Percentiles rank a stretch among this genome's conserved stretches.
These are phyloP conservation scores for Fusarium temperatum DNA, from an alignment of 2,329 filamentous ascomycete genomes.

Conservation along the genomic window DNA sequence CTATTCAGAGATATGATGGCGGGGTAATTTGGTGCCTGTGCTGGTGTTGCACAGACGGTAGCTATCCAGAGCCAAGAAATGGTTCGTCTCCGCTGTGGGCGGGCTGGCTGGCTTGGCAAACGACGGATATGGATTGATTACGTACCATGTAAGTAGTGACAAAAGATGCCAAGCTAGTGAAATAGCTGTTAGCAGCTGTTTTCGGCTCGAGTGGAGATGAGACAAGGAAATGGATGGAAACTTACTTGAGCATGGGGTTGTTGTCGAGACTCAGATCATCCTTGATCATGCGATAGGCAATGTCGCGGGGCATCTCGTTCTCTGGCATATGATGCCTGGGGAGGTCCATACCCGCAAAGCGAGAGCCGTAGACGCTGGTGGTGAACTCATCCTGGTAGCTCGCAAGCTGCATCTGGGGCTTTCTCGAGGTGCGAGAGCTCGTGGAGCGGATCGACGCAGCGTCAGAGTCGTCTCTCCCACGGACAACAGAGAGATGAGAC, in stretches of 20 bases:
- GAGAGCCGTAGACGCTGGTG: slow-evolving; percentile 87
- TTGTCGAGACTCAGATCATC: slow-evolving; percentile 92
- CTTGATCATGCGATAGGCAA: slow-evolving; percentile 97
- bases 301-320: slow-evolving; percentile 85
- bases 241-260: slow-evolving; percentile 85
- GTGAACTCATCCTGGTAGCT: slow-evolving; percentile 69
- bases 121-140: slow-evolving; percentile 8
- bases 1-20: slow-evolving; percentile 8
- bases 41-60: not conserved
- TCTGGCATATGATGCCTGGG: slow-evolving; percentile 90
- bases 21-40: slow-evolving; percentile 3
- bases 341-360: slow-evolving; percentile 82
- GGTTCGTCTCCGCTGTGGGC: slow-evolving; percentile 1
- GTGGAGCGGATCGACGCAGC: slow-evolving; percentile 39
- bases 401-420: slow-evolving; percentile 56
- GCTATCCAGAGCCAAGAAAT: slow-evolving; percentile 27
- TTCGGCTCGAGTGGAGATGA: not conserved
- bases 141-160: slow-evolving; percentile 95
- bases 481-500: slow-evolving; percentile 61
- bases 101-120: slow-evolving; percentile 14
- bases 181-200: slow-evolving; percentile 4
- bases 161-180: slow-evolving; percentile 81
- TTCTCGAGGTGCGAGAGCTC: slow-evolving; percentile 36
- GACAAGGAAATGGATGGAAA: not conserved
- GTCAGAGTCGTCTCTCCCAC: slow-evolving; percentile 48